Evolutionary conservation across 192 early-diverging fungal genomes (phyloP).

Genomic region (Entomortierella parvispora): DNA sequence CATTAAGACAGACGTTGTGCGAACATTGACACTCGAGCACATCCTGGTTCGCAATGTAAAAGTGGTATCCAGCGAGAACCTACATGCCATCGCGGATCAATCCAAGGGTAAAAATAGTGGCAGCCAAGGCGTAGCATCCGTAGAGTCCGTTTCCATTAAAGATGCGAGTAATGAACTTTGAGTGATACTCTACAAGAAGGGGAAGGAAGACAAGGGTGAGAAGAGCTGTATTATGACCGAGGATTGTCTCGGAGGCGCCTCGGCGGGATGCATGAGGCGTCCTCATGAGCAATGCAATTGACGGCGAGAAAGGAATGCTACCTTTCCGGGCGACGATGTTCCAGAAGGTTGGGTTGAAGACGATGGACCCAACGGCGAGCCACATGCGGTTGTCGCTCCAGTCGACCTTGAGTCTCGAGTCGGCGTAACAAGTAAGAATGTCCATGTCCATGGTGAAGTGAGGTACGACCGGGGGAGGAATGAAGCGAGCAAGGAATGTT

Average conservation of each 20-base stretch:
- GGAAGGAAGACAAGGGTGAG: neutral
- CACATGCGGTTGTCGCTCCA: conserved; percentile 74
- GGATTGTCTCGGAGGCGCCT: no score
- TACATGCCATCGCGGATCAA: conserved; percentile 83
- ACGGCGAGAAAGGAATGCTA: conserved; percentile 48
- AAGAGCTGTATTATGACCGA: neutral
- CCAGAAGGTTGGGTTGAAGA: conserved; percentile 92
- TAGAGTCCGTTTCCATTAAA: conserved; percentile 70
- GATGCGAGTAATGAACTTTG: conserved; percentile 74
- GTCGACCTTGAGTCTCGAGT: conserved; percentile 57
- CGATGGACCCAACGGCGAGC: conserved; percentile 73
- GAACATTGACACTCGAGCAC: no score
- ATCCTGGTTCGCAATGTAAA: no score
- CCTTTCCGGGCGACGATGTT: conserved; percentile 87
- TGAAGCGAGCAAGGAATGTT: neutral
- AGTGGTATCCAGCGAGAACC: no score
- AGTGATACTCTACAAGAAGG: conserved; percentile 72
- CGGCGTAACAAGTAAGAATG: conserved; percentile 29
- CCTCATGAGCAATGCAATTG: no score
- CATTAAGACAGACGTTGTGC: neutral
- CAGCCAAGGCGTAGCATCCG: conserved; percentile 86
- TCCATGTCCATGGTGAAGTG: conserved; percentile 17
- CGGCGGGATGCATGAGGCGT: no score
- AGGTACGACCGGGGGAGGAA: neutral
- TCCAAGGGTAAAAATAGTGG: conserved; percentile 84